Base-by-base conservation (phyloP, 139 green algal genomes). In the Choricystis sp. region DNA sequence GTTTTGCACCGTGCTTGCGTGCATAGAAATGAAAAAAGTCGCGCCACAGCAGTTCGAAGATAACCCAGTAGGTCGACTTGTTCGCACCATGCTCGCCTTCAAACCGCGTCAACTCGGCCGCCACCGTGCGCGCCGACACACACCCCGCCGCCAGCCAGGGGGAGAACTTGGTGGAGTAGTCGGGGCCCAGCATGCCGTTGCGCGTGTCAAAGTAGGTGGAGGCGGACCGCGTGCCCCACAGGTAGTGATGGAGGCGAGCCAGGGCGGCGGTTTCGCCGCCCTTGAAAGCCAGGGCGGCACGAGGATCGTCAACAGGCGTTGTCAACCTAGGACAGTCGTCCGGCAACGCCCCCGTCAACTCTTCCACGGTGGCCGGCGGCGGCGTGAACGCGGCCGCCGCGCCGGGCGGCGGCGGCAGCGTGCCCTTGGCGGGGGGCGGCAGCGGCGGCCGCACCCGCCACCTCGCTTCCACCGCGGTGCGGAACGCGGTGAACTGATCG, bases 21-120 rank as follows among this genome's bases (percentile, higher is more conserved):
- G 81, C 79, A 57, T 86, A 96, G 69, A 92, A 99, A 28, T 77
- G 86, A 77, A 91, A 98, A 72, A 84, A 97, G 73, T 97, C 91
- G 9, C 91, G 67, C 88, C 88, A 96, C 0, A 88, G 85, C 5
- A 98, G 78, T 77, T 98, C 91, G 73, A 96, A 97, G 19, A 83
- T 66, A 4, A 82, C 74, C 89, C 90, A 96, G 75, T 96, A 95
- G 20, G 91, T 98, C 28, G 72, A 86, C 67, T 97, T 94, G 82
- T 96, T 98, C 29, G 74, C 76, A 1, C 72, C 68, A 20, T 77
- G 76, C 67, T 91, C 64, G 9, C 57, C 61, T 78, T 98, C 89
- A 71, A 96, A 98, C 40, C 79, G 74, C 49, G 85, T 81, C 60
- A 96, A 80, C 61, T 87, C 84, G 56, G 73, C 68, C 67, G 84